Evolutionary conservation across 2,329 filamentous ascomycete genomes (phyloP), one percentile per base, ranked within the genome.

Genomic region (Trichoderma simmonsii): DNA sequence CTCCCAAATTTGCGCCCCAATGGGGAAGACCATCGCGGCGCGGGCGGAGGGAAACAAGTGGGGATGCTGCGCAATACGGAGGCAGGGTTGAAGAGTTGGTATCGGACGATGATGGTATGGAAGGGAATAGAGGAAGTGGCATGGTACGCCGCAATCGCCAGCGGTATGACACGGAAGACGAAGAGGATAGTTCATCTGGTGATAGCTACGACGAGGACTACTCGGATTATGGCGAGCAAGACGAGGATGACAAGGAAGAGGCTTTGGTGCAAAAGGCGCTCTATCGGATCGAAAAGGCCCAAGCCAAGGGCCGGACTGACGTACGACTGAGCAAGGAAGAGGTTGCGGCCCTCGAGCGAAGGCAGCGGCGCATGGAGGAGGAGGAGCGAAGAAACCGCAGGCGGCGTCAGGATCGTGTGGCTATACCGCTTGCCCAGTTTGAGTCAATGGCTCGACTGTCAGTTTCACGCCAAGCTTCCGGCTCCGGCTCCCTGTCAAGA

Each of bases 21-120:
- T 95, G 93, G 95, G 95, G 95, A 98, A 98, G 95, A 98, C 94
- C 94, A 96, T 93, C 93, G 89, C 92, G 93, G 92, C 92, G 91
- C 88, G 90, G 87, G 85, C 87, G 89, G 87, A 89, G 88, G 86
- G 89, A 85, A 83, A 84, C 85, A 79, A 83, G 86, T 77, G 87
- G 81, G 77, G 81, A 82, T 74, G 79, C 80, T 80, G 81, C 82
- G 81, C 80, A 79, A 72, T 76, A 79, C 75, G 81, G 79, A 71
- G 77, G 75, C 70, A 80, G 81, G 75, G 89, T 94, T 79, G 89
- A 93, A 82, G 92, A 94, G 82, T 77, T 94, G 80, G 89, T 88
- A 71, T 88, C 86, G 75, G 86, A 88, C 79, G 89, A 87, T 75
- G 88, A 88, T 83, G 82, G 88, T 72, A 84, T 85, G 79, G 88